Conservation (phyloP, 192 early-diverging fungal species). For the Coemansia sp. region DNA sequence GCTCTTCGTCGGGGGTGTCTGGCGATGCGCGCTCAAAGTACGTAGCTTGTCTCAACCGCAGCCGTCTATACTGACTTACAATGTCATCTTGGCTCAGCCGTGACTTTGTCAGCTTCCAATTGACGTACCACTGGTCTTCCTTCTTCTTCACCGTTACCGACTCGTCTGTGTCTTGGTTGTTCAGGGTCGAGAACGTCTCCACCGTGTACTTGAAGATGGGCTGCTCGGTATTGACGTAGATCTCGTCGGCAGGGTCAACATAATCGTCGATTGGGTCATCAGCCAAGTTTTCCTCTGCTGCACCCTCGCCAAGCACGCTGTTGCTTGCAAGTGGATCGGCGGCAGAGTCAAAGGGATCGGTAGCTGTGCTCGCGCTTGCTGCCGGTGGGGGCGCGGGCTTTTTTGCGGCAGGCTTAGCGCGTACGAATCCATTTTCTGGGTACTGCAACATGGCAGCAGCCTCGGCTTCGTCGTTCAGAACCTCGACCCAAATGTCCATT, state of each 20-base stretch:
- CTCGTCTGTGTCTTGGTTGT: slow-evolving; percentile 30
- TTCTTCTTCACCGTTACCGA: slow-evolving; percentile 37
- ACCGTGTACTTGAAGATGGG: slow-evolving; percentile 45
- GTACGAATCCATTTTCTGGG: slow-evolving; percentile 25
- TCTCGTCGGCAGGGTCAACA: slow-evolving; percentile 35
- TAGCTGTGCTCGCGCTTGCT: background rate
- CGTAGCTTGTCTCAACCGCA: slow-evolving; percentile 41
- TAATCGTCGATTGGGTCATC: slow-evolving; percentile 12
- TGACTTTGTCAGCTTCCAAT: slow-evolving; percentile 35
- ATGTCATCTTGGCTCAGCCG: slow-evolving; percentile 5
- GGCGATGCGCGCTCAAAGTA: slow-evolving; percentile 49
- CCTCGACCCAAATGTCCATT: slow-evolving; percentile 58
- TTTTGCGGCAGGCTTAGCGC: background rate
- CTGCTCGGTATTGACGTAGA: slow-evolving; percentile 37
- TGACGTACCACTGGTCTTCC: slow-evolving; percentile 37
- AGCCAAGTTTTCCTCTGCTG: background rate
- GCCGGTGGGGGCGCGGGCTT: slow-evolving; percentile 2
- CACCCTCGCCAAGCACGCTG: background rate
- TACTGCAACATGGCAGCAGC: slow-evolving; percentile 25
- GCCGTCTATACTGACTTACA: slow-evolving; percentile 8
- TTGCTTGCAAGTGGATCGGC: slow-evolving; percentile 21
- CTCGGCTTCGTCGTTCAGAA: slow-evolving; percentile 45
- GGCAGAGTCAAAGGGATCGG: slow-evolving; percentile 18
- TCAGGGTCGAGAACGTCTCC: slow-evolving; percentile 45
- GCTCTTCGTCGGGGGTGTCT: slow-evolving; percentile 43